Evolutionary conservation across 2,329 filamentous ascomycete species (phyloP), one percentile per base, ranked within the genome.

Genomic region (Daldinia sp.): DNA sequence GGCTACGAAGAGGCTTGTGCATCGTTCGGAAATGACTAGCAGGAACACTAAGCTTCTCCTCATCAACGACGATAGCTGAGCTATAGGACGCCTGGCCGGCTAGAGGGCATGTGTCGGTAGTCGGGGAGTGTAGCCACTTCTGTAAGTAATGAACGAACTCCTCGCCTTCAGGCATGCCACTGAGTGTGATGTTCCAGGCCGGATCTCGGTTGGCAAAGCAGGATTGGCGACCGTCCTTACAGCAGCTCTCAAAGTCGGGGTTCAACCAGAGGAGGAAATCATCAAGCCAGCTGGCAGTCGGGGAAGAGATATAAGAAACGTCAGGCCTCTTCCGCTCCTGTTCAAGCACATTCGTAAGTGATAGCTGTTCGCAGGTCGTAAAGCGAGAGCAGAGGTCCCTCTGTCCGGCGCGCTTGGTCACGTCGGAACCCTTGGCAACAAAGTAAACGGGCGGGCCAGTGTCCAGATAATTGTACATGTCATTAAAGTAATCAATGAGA

Each of bases 221-320:
- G 1, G 89, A 82, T 70, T 88, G 81, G 45, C 86, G 86, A 50
- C 87, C 74, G 62, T 94, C 89, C 34, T 91, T 83, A 71, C 92
- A 97, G 79, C 85, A 89, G 50, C 84, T 80, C 43, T 93, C 90
- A 41, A 92, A 85, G 52, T 88, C 85, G 0, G 95, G 95, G 70
- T 98, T 96, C n/a, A 98, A 81, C 94, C 95, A 99, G 62, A 92
- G 85, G 78, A 98, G 93, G 79, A 93, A 98, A 74, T 99, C 95
- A 68, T 99, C 95, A 15, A 99, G 86, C 95, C 95, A 99, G 76
- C 91, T 97, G 2, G 96, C 95, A 0, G 94, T 89, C 0, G 93
- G 91, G 8, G 94, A 89, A 5, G 93, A 86, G 68, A 99, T 92
- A 76, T 93, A 98, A 0, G 93, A 97, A 1, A 94, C 83, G 5